phyloP scores from a whole-genome alignment of 108 stramenopile species.

The Ochromonas danica region DNA sequence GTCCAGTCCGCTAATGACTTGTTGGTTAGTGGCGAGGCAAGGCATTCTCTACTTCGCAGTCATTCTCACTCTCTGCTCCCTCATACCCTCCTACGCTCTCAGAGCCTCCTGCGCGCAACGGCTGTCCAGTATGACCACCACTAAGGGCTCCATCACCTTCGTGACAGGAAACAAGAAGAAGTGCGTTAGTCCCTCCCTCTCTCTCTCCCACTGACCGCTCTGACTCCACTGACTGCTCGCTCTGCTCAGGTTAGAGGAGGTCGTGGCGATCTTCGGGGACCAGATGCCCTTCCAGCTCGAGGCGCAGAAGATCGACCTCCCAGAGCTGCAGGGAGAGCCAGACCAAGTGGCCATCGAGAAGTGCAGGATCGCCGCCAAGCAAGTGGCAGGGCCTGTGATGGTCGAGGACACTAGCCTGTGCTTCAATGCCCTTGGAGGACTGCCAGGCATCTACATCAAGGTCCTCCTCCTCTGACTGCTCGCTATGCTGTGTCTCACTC shows the following conservation, averaged over 20 bases:
- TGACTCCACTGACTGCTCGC: not conserved
- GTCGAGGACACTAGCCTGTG: conserved; percentile 94
- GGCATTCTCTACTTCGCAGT: no score
- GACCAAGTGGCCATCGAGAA: conserved; percentile 89
- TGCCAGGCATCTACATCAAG: conserved; percentile 97
- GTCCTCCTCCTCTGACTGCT: no score
- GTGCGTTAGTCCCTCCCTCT: not conserved
- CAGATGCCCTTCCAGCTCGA: conserved; percentile 68
- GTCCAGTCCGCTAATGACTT: no score
- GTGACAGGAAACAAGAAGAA: conserved; percentile 99
- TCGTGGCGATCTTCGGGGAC: conserved; percentile 65
- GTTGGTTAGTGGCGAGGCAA: no score
- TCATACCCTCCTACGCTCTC: not conserved
- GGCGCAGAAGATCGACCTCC: conserved; percentile 80
- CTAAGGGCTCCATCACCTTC: conserved; percentile 66
- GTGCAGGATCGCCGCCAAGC: conserved; percentile 74
- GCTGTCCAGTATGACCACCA: not conserved
- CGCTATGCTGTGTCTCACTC: not conserved
- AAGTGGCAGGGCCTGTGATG: conserved; percentile 79
- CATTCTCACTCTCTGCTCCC: not conserved
- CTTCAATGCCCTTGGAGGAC: conserved; percentile 86
- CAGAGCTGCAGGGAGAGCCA: conserved; percentile 92
- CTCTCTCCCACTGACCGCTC: not conserved
- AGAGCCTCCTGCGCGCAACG: not conserved
- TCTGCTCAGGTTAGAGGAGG: conserved; percentile 71